Percentiles rank a stretch among this genome's conserved stretches.
Conservation (phyloP, 2,329 filamentous ascomycete genomes). For the Botryotinia calthae region DNA sequence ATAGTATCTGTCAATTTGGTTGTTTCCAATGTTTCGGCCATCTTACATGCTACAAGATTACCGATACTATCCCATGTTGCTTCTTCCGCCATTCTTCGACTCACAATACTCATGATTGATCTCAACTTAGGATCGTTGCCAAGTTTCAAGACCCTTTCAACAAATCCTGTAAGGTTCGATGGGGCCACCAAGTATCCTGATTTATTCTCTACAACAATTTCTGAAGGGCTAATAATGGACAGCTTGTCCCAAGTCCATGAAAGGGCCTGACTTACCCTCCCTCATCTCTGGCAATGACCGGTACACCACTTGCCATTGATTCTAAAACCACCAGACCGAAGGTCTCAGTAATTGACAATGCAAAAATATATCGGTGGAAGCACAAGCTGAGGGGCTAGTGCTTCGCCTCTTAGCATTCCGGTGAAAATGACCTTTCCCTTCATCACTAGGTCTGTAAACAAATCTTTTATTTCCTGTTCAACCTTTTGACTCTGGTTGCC, state of each 20-base stretch:
- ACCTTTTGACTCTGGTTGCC: slow-evolving; percentile 64
- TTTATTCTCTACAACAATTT: slow-evolving; percentile 58
- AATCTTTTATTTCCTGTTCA: slow-evolving; percentile 57
- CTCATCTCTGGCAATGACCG: slow-evolving; percentile 66
- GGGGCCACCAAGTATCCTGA: slow-evolving; percentile 62
- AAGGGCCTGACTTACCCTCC: slow-evolving; percentile 43
- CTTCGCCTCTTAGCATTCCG: slow-evolving; percentile 60
- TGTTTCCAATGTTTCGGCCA: slow-evolving; percentile 45
- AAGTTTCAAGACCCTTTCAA: slow-evolving; percentile 51
- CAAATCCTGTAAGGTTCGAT: slow-evolving; percentile 57
- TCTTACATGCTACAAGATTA: slow-evolving; percentile 64
- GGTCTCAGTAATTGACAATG: slow-evolving; percentile 50
- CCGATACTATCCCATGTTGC: slow-evolving; percentile 72
- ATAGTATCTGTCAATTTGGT: background rate
- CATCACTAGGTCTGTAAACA: slow-evolving; percentile 52
- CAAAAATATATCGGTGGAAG: slow-evolving; percentile 66
- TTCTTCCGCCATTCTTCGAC: slow-evolving; percentile 56
- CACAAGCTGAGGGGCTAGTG: slow-evolving; percentile 65
- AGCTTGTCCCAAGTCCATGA: background rate
- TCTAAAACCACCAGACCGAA: slow-evolving; percentile 70
- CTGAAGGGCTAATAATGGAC: slow-evolving; percentile 50
- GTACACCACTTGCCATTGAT: slow-evolving; percentile 68
- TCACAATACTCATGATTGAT: slow-evolving; percentile 45
- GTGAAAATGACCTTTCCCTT: slow-evolving; percentile 61
- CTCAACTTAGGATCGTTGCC: slow-evolving; percentile 47